A percentile compares a stretch with the other conserved stretches of the same genome.
phyloP scores from a whole-genome alignment of 305 asterid species.

The Plantago rigida region DNA sequence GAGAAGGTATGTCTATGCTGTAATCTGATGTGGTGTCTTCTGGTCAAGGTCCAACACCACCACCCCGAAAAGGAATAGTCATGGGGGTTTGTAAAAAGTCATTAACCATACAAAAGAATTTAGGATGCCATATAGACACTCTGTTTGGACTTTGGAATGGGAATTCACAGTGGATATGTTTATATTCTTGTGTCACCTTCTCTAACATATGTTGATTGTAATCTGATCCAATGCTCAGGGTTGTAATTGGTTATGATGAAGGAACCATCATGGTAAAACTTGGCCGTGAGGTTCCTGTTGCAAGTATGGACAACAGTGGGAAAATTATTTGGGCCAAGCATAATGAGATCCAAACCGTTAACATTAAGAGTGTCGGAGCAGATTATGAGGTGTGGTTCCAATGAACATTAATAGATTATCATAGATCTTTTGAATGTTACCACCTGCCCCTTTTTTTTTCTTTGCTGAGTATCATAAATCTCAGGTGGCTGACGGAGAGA shows the following conservation, averaged over 20 bases:
- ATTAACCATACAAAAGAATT: neutral
- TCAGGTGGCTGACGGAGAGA: conserved; percentile 96
- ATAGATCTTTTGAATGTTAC: neutral
- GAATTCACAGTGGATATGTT: conserved; percentile 6
- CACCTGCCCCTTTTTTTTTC: neutral
- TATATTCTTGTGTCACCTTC: conserved; percentile 6
- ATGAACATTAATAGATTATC: neutral
- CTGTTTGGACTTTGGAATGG: conserved; percentile 9
- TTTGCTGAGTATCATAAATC: conserved; percentile 24
- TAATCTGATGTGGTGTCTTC: conserved; percentile 17
- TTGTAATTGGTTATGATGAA: conserved; percentile 95
- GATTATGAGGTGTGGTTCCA: conserved; percentile 69
- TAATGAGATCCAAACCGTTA: conserved; percentile 93
- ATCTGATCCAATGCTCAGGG: conserved; percentile 41
- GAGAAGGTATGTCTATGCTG: conserved; percentile 53
- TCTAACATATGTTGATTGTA: conserved; percentile 20
- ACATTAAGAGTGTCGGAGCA: conserved; percentile 86
- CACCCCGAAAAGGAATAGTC: no score
- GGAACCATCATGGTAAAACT: conserved; percentile 96
- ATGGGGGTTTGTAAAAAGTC: no score
- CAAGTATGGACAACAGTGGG: conserved; percentile 95
- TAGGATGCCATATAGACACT: neutral
- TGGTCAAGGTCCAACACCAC: no score
- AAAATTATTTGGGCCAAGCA: conserved; percentile 97
- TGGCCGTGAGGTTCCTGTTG: conserved; percentile 92